Conservation (phyloP, 2,329 filamentous ascomycete species). For the Aspergillus sp. region DNA sequence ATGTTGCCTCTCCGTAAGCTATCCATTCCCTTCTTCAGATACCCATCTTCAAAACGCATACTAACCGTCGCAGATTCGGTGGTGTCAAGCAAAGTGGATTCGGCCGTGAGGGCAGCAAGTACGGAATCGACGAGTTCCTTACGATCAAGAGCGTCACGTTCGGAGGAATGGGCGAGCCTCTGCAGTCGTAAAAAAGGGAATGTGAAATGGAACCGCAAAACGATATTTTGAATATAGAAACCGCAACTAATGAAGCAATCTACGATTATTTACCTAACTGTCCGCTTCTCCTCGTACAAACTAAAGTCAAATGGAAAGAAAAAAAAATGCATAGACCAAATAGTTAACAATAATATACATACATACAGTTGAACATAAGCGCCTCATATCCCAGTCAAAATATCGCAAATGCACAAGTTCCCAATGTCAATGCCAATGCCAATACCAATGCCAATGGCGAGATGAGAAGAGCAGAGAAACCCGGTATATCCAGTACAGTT, state of each 20-base stretch:
- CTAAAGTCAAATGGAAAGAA: neutral
- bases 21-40: neutral
- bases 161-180: constrained; percentile 60
- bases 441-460: neutral
- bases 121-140: constrained; percentile 75
- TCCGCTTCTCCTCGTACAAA: too few species aligned
- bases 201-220: neutral
- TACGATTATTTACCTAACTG: neutral
- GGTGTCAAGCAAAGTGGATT: constrained; percentile 82
- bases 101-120: constrained; percentile 73
- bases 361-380: constrained; percentile 9
- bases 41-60: neutral
- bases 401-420: constrained; percentile 1
- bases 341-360: neutral
- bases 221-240: neutral
- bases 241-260: neutral
- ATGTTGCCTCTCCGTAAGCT: constrained; percentile 51
- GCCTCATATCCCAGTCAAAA: constrained; percentile 10
- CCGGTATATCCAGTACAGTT: constrained; percentile 1
- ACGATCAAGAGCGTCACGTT: constrained; percentile 68
- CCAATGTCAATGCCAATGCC: neutral
- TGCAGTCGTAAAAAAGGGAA: constrained; percentile 45
- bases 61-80: constrained; percentile 58
- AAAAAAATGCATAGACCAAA: constrained; percentile 3
- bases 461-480: neutral